phyloP scores from a whole-genome alignment of 352 stramenopile species.

The Peronospora tabacina region DNA sequence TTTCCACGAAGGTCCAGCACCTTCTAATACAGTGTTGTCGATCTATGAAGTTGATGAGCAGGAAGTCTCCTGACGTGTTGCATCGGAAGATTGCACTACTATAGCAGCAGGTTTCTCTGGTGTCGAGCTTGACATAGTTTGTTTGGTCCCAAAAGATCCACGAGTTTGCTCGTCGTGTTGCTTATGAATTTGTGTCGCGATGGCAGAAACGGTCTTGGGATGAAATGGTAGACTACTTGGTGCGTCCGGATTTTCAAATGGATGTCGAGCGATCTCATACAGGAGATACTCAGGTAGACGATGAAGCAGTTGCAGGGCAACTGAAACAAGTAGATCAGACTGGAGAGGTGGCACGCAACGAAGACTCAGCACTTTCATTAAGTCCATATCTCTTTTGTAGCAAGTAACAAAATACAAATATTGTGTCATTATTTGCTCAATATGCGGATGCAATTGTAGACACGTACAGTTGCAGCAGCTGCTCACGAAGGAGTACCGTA shows the following conservation, averaged over 20 bases:
- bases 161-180: constrained; percentile 20
- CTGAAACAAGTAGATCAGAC: constrained; percentile 76
- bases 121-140: constrained; percentile 3
- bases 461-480: constrained; percentile 68
- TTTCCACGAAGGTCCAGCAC: constrained; percentile 26
- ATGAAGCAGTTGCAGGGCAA: constrained; percentile 79
- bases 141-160: constrained; percentile 1
- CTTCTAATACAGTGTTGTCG: constrained; percentile 9
- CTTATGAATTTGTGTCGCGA: constrained; percentile 37
- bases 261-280: constrained; percentile 82
- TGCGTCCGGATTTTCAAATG: constrained; percentile 60
- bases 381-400: constrained; percentile 61
- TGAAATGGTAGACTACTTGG: constrained; percentile 50
- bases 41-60: constrained; percentile 10
- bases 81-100: neutral
- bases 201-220: constrained; percentile 39
- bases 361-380: constrained; percentile 86
- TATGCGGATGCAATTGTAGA: neutral
- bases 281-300: constrained; percentile 79
- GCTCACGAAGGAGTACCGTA: constrained; percentile 80
- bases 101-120: constrained; percentile 13
- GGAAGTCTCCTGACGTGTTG: constrained; percentile 9
- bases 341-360: constrained; percentile 74
- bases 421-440: neutral
- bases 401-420: neutral